phyloP scores from a whole-genome alignment of 495 filamentous ascomycete species.

The Neurospora sp. region DNA sequence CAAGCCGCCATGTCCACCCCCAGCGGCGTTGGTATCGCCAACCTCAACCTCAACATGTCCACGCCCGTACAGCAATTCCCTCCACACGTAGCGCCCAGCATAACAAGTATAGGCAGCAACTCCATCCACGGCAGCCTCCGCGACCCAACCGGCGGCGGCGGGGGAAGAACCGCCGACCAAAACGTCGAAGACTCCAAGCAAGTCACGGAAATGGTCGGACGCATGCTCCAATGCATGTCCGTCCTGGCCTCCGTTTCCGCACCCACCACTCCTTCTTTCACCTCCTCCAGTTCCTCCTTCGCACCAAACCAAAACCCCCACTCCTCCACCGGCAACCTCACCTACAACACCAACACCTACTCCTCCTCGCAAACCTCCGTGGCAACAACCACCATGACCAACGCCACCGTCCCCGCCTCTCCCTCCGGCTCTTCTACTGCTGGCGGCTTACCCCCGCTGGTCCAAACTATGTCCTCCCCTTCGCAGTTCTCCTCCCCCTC shows the following conservation, averaged over 20 bases:
- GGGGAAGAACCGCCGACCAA: constrained; percentile 21
- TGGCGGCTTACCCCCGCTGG: not conserved
- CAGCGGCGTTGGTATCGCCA: constrained; percentile 3
- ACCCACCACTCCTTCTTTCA: not conserved
- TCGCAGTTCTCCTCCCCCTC: not conserved
- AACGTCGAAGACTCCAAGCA: constrained; percentile 65
- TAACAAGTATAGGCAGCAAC: not conserved
- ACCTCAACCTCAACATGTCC: constrained; percentile 18
- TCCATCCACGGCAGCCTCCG: constrained; percentile 20
- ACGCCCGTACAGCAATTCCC: not conserved
- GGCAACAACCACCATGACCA: not conserved
- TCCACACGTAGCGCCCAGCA: not conserved
- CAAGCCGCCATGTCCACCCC: constrained; percentile 12
- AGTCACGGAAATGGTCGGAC: constrained; percentile 84
- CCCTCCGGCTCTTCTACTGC: not conserved
- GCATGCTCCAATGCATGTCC: constrained; percentile 94
- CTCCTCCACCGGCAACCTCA: not conserved
- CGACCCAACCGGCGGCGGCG: not conserved
- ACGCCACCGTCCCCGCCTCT: not conserved
- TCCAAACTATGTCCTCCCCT: not conserved
- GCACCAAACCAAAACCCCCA: not conserved
- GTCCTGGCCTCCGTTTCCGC: constrained; percentile 62
- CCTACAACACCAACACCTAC: not conserved
- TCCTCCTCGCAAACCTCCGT: not conserved
- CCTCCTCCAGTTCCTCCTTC: not conserved